phyloP scores from a whole-genome alignment of 257 asterid species.

The Nyctanthes arbortristis region DNA sequence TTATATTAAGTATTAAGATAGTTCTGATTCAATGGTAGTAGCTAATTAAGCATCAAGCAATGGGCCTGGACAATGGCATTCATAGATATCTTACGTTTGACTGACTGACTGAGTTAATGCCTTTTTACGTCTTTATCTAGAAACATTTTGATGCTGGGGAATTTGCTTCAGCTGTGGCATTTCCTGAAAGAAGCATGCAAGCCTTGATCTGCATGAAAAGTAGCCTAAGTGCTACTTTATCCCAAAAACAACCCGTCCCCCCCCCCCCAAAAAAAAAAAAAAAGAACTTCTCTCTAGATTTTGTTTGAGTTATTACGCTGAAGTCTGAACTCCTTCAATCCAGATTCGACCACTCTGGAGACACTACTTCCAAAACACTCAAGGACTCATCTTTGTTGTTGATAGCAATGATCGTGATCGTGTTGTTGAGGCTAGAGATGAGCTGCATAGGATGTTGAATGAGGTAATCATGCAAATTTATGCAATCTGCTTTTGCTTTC shows the following conservation, averaged over 20 bases:
- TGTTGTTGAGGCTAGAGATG: constrained; percentile 11
- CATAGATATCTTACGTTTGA: neutral
- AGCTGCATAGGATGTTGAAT: constrained; percentile 19
- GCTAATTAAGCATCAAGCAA: neutral
- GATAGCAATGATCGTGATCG: constrained; percentile 20
- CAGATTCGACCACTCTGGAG: constrained; percentile 23
- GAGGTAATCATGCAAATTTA: constrained; percentile 7
- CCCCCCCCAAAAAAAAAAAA: no score
- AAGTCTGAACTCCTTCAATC: neutral
- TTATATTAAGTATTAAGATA: neutral
- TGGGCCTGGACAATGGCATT: neutral
- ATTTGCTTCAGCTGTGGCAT: neutral
- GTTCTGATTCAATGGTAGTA: neutral
- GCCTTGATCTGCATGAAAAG: neutral
- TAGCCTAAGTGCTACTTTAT: neutral
- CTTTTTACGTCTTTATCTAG: neutral
- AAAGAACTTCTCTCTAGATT: no score
- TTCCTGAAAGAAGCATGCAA: neutral
- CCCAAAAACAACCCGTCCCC: no score
- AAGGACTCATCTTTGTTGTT: constrained; percentile 25
- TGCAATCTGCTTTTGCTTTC: neutral
- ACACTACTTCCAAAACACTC: constrained; percentile 19
- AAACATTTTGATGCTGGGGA: neutral
- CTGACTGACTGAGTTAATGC: neutral
- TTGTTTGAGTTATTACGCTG: no score